Evolutionary conservation across 116 monocot genomes (phyloP), one percentile per base, ranked within the genome.

Genomic region (Zostera marina): DNA sequence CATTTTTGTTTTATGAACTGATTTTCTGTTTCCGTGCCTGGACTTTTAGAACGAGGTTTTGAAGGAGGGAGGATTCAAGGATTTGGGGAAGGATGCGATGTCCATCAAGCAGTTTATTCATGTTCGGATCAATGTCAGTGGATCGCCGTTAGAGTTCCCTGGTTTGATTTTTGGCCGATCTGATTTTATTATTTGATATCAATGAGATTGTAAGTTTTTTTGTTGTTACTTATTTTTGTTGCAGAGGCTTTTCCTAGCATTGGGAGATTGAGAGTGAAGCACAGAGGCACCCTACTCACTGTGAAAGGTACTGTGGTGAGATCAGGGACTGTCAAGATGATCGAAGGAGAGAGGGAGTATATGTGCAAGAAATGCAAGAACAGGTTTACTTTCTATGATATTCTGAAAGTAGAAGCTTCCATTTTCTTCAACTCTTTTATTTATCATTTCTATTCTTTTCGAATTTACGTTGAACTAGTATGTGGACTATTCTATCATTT

Each of bases 301-400:
- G 66, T 99, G 16, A 91, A 91, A 64, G 99, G 99, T 25, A 99
- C 87, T 0, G 87, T 99, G 7, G 87, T 91, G 48, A 74, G 99
- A 42, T 91, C 87, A 1, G 99, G 91, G 10, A 60, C 83, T 2
- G 56, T 91, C 26, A 99, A 99, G 74, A 99, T 99, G 91, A 99
- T 99, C 2, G 99, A 99, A 65, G 81, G 86, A n/a, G 91, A 99
- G 71, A 60, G 87, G 47, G 52, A 73, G 40, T 99, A 99, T 56
- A 74, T 81, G 66, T 99, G 99, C 69, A 74, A 75, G 68, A 91
- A 79, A 64, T 99, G 99, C 77, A 81, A 75, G 69, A 51, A 77
- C 47, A 86, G 87, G 99, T 73, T 44, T 14, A 13, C 10, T 17
- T 19, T 59, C 7, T 41, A 32, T 5, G 4, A 15, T 11, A 32